Evolutionary conservation across 768 basidiomycete genomes (phyloP).

Genomic region (Suillus cothurnatus): DNA sequence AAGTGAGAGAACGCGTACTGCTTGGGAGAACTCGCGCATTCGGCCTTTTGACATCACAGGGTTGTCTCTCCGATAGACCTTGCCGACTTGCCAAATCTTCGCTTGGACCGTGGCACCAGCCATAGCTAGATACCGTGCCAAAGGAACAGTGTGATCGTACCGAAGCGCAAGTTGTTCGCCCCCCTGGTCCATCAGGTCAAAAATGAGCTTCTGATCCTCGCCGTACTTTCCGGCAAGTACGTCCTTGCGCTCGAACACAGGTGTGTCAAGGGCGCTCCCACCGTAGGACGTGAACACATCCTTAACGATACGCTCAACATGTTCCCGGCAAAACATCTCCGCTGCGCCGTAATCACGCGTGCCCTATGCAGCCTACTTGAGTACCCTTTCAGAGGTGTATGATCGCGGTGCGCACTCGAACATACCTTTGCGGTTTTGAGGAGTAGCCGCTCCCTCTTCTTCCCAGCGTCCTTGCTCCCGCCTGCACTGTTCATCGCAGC

Average conservation of each 20-base stretch:
- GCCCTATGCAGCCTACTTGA: slow-evolving; percentile 53
- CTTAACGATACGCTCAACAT: slow-evolving; percentile 87
- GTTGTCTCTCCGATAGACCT: slow-evolving; percentile 95
- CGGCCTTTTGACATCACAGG: slow-evolving; percentile 98
- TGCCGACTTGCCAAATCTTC: slow-evolving; percentile 98
- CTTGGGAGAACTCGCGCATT: slow-evolving; percentile 99
- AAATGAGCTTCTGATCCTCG: slow-evolving; percentile 96
- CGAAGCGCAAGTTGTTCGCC: slow-evolving; percentile 93
- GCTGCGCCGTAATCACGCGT: slow-evolving; percentile 93
- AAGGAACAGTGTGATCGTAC: slow-evolving; percentile 97
- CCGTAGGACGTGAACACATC: slow-evolving; percentile 88
- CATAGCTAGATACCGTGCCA: slow-evolving; percentile 96
- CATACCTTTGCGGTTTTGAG: slow-evolving; percentile 95
- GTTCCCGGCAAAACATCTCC: slow-evolving; percentile 90
- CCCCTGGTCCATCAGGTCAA: slow-evolving; percentile 96
- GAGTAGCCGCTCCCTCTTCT: slow-evolving; percentile 70
- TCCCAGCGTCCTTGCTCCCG: slow-evolving; percentile 46
- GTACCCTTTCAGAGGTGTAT: slow-evolving; percentile 19
- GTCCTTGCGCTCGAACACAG: slow-evolving; percentile 97
- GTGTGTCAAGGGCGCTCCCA: slow-evolving; percentile 92
- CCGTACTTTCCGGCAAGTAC: slow-evolving; percentile 96
- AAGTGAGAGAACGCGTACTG: slow-evolving; percentile 50
- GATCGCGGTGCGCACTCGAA: neutral
- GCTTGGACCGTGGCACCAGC: slow-evolving; percentile 75
- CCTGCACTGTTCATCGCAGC: slow-evolving; percentile 40